A percentile compares a stretch with the other conserved stretches of the same genome.
These are phyloP conservation scores for Plasmodium berghei DNA, from an alignment of 169 alveolate genomes.

Conservation along the genomic window DNA sequence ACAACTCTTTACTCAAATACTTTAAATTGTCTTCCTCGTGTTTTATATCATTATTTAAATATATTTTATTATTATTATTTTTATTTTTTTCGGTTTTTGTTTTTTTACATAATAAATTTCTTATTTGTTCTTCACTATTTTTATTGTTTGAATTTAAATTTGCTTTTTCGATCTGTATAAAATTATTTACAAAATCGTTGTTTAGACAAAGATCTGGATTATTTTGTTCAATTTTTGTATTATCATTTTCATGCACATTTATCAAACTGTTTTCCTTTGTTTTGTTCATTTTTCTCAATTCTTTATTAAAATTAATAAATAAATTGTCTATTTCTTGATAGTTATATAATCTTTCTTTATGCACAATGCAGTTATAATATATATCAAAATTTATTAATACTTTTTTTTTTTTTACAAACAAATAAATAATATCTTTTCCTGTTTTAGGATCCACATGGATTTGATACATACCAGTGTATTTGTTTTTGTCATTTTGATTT, in stretches of 20 bases:
- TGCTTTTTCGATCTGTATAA: neutral
- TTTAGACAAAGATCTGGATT: too few species aligned
- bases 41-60: neutral
- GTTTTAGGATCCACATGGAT: neutral
- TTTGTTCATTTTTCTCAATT: neutral
- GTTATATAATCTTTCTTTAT: slow-evolving; percentile 39
- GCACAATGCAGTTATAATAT: slow-evolving; percentile 14
- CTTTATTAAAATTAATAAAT: slow-evolving; percentile 19
- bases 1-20: slow-evolving; percentile 5
- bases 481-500: neutral
- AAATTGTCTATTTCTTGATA: slow-evolving; percentile 21
- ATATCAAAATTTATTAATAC: slow-evolving; percentile 34
- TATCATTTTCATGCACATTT: neutral
- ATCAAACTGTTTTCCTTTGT: neutral
- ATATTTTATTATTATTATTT: slow-evolving; percentile 13
- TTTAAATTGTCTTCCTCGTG: slow-evolving; percentile 1
- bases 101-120: slow-evolving; percentile 10
- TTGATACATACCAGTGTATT: slow-evolving; percentile 13
- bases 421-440: slow-evolving; percentile 2
- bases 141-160: neutral
- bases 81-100: slow-evolving; percentile 8
- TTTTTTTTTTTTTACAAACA: slow-evolving; percentile 41
- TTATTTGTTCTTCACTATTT: slow-evolving; percentile 24
- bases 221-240: neutral
- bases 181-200: too few species aligned